Evolutionary conservation across 1,284 basidiomycete species (phyloP).

Genomic region (Boletus nobilissimus): DNA sequence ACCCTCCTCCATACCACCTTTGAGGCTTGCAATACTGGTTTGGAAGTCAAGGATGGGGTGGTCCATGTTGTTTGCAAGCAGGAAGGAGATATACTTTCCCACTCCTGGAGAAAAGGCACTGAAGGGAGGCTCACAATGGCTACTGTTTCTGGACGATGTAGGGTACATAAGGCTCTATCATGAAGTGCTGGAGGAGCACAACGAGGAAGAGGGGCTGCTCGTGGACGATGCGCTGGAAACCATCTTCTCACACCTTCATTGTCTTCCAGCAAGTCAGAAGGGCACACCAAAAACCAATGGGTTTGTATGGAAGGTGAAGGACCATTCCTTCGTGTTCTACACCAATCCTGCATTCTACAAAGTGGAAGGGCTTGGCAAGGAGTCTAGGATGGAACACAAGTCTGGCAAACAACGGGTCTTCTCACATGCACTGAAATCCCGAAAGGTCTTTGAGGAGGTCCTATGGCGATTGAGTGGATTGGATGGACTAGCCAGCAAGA

Average conservation of each 20-base stretch:
- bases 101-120: rapidly evolving
- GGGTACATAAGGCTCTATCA: constrained; percentile 22
- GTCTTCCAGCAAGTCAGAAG: constrained; percentile 5
- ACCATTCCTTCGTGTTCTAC: not conserved
- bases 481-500: constrained; percentile 10
- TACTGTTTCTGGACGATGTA: rapidly evolving
- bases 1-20: not conserved
- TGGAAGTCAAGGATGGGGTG: not conserved
- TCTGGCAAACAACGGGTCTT: rapidly evolving
- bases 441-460: not conserved
- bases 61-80: not conserved
- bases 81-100: constrained; percentile 17
- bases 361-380: not conserved
- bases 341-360: constrained; percentile 23
- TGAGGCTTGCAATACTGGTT: constrained; percentile 10
- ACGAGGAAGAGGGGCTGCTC: not conserved
- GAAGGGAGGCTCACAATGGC: constrained; percentile 6
- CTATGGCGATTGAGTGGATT: not conserved
- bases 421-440: not conserved
- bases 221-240: not conserved
- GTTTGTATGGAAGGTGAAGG: constrained; percentile 3
- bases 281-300: not conserved
- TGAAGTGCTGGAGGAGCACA: not conserved
- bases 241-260: constrained; percentile 15
- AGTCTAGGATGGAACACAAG: not conserved